phyloP scores from a whole-genome alignment of 257 asterid species.

The Ligustrum vulgare region DNA sequence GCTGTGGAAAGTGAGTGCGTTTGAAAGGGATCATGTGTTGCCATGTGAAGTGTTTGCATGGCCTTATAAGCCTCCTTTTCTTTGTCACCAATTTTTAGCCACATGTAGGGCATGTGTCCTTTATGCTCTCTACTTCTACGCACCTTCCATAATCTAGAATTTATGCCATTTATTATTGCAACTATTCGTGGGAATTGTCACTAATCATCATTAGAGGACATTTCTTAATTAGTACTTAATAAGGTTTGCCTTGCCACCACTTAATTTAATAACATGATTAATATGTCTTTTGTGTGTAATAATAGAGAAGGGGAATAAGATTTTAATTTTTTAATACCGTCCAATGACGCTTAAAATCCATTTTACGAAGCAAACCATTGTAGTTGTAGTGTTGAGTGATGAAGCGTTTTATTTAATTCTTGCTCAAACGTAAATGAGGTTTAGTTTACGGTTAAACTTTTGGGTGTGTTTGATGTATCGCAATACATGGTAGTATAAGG shows the following conservation, averaged over 20 bases:
- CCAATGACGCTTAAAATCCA: neutral
- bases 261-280: neutral
- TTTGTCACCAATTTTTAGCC: conserved; percentile 67
- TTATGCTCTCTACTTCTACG: conserved; percentile 19
- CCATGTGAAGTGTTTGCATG: conserved; percentile 82
- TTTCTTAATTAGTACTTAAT: neutral
- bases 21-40: conserved; percentile 45
- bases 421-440: neutral
- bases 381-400: neutral
- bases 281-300: neutral
- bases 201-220: conserved; percentile 25
- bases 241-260: conserved; percentile 9
- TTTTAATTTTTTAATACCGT: neutral
- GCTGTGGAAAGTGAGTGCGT: conserved; percentile 57
- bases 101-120: conserved; percentile 55
- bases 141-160: conserved; percentile 27
- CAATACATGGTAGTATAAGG: too few relatives aligned
- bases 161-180: conserved; percentile 13
- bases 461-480: too few relatives aligned
- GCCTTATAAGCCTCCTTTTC: conserved; percentile 42
- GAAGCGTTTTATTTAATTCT: neutral
- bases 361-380: too few relatives aligned
- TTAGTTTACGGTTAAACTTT: too few relatives aligned
- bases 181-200: conserved; percentile 10
- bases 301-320: neutral